Percentiles rank a stretch among this genome's conserved stretches.
Evolutionary conservation across 2,329 filamentous ascomycete genomes (phyloP).

Genomic region (Trichophyton benhamiae): DNA sequence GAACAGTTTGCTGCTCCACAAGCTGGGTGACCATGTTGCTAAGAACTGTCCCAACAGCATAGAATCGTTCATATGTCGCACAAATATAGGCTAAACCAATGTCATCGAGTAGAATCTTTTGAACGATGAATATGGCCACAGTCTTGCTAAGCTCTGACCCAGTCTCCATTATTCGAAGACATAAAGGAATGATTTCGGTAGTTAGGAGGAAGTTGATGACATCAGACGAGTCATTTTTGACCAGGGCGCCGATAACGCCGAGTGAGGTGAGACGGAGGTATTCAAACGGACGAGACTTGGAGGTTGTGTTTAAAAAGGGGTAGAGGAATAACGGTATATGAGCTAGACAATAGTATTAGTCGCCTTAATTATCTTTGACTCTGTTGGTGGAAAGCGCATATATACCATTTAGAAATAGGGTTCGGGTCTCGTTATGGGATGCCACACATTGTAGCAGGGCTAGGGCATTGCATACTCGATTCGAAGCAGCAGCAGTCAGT

Average conservation of each 20-base stretch:
- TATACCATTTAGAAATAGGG: slow-evolving; percentile 78
- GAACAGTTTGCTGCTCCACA: slow-evolving; percentile 92
- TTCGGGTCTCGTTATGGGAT: slow-evolving; percentile 90
- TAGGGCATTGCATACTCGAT: slow-evolving; percentile 92
- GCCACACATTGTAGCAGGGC: slow-evolving; percentile 94
- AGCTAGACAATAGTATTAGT: slow-evolving; percentile 41
- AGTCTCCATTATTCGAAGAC: slow-evolving; percentile 97
- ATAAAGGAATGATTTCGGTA: slow-evolving; percentile 95
- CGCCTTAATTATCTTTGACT: background rate
- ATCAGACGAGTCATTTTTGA: slow-evolving; percentile 97
- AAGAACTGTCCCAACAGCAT: slow-evolving; percentile 90
- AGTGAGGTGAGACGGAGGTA: slow-evolving; percentile 92
- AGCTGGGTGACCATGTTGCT: slow-evolving; percentile 98
- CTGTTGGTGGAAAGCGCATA: background rate
- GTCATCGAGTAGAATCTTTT: slow-evolving; percentile 95
- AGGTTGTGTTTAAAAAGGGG: slow-evolving; percentile 96
- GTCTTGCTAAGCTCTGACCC: slow-evolving; percentile 97
- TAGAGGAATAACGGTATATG: slow-evolving; percentile 97
- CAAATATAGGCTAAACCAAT: slow-evolving; percentile 97
- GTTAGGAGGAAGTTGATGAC: slow-evolving; percentile 98
- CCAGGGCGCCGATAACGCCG: slow-evolving; percentile 88
- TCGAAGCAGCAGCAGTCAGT: slow-evolving; percentile 91
- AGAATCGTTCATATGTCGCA: slow-evolving; percentile 96
- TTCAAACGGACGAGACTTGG: slow-evolving; percentile 93
- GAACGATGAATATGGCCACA: slow-evolving; percentile 97